Evolutionary conservation across 768 basidiomycete genomes (phyloP), one percentile per base, ranked within the genome.

Genomic region (Candolleomyces aberdarensis): DNA sequence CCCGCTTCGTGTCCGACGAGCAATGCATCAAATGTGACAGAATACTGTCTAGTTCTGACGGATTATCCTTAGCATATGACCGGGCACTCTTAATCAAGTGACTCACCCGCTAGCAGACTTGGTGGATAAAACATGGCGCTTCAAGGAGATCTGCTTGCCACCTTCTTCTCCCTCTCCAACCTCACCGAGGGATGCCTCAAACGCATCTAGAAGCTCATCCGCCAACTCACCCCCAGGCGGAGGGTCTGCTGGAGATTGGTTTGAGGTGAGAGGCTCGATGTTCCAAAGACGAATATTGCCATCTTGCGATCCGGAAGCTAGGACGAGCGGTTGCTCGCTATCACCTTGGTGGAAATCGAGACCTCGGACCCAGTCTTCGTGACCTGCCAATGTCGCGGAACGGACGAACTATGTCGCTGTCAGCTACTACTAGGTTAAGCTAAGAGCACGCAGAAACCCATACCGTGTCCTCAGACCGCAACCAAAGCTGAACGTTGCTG

Each of bases 271-370:
- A 17, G 76, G 69, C 48, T 89, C 85, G 63, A 99, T 86, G 60
- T 86, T 87, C 97, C 97, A 99, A 4, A 98, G 76, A 44, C 97
- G 87, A 57, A 98, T 92, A 31, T 92, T 96, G 8, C 87, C 86
- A 70, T 99, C 97, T 74, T 98, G 97, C 9, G 95, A 96, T 1
- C 94, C 97, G 22, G 95, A 96, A 1, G 97, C 96, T 41, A 99
- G 79, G 0, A 90, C 70, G 8, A 98, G 78, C 32, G 80, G 75
- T n/a, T 80, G 76, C 1, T 72, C 68, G 3, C 70, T 62, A 5
- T 67, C 63, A 17, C 58, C 50, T 11, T 79, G 73, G 0, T 66
- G 47, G 71, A 98, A 94, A 1, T 87, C 82, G 41, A 98, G 83
- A 62, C 86, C 80, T 57, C 90, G 86, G 57, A 98, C 82, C 97